Evolutionary conservation across 495 filamentous ascomycete genomes (phyloP).

Genomic region (Tuber microsphaerosporum): DNA sequence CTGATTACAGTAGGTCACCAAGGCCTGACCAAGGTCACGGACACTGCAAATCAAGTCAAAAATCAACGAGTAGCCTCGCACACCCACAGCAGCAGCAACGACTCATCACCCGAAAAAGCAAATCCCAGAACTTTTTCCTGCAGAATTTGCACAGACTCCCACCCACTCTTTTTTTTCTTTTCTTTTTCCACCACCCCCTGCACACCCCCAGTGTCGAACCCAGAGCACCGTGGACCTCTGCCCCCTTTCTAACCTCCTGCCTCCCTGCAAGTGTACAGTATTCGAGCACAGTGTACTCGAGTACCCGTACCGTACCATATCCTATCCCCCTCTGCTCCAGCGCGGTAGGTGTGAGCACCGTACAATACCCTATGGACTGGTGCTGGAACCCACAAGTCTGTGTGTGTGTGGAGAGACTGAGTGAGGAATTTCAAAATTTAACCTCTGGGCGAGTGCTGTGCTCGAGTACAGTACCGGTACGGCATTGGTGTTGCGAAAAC

Average conservation of each 20-base stretch:
- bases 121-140: background rate
- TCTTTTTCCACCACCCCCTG: too few species aligned
- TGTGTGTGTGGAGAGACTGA: too few species aligned
- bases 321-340: background rate
- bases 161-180: background rate
- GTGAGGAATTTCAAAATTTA: background rate
- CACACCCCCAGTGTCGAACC: background rate
- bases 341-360: background rate
- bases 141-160: background rate
- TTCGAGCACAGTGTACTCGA: background rate
- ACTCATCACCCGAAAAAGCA: background rate
- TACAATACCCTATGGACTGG: too few species aligned
- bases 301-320: background rate
- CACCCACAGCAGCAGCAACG: background rate
- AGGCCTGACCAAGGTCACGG: background rate
- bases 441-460: background rate
- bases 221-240: background rate
- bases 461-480: background rate
- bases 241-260: background rate
- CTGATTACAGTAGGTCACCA: background rate
- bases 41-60: background rate
- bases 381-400: background rate
- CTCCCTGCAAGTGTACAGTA: background rate
- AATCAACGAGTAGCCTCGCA: background rate
- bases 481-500: slow-evolving; percentile 2